phyloP scores from a whole-genome alignment of 176 grass and related monocot genomes.

The Musa troglodytarum region DNA sequence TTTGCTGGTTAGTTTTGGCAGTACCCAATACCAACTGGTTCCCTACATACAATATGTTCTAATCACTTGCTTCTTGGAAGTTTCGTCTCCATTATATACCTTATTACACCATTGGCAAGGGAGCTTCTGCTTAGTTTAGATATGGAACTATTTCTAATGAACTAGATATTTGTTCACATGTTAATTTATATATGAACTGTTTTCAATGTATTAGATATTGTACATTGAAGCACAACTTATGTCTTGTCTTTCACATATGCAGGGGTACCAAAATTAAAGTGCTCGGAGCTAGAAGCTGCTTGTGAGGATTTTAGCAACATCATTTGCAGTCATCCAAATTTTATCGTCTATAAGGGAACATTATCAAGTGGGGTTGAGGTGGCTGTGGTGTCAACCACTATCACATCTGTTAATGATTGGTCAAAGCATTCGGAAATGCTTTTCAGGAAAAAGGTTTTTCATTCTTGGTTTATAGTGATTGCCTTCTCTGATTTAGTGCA shows the following conservation, averaged over 20 bases:
- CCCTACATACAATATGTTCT: background rate
- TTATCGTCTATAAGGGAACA: conserved; percentile 87
- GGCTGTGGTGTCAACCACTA: conserved; percentile 69
- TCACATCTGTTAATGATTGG: conserved; percentile 66
- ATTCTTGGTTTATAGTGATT: background rate
- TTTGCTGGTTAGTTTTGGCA: too few species aligned
- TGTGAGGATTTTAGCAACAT: conserved; percentile 99
- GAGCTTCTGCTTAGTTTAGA: too few species aligned
- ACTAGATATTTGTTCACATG: too few species aligned
- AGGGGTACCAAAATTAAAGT: conserved; percentile 95
- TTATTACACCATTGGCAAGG: too few species aligned
- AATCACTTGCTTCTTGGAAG: background rate
- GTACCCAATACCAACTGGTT: too few species aligned
- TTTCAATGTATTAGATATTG: background rate
- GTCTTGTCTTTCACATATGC: conserved; percentile 2
- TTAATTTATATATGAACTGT: too few species aligned
- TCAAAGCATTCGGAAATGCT: conserved; percentile 60
- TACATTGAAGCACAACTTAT: background rate
- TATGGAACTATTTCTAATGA: too few species aligned
- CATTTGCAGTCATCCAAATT: conserved; percentile 54
- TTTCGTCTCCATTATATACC: background rate
- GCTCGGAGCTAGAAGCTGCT: conserved; percentile 67
- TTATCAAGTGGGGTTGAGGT: conserved; percentile 95
- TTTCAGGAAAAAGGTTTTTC: conserved; percentile 86
- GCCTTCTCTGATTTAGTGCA: background rate